Conservation (phyloP, 495 filamentous ascomycete species). For the Trichocladium antarcticum region DNA sequence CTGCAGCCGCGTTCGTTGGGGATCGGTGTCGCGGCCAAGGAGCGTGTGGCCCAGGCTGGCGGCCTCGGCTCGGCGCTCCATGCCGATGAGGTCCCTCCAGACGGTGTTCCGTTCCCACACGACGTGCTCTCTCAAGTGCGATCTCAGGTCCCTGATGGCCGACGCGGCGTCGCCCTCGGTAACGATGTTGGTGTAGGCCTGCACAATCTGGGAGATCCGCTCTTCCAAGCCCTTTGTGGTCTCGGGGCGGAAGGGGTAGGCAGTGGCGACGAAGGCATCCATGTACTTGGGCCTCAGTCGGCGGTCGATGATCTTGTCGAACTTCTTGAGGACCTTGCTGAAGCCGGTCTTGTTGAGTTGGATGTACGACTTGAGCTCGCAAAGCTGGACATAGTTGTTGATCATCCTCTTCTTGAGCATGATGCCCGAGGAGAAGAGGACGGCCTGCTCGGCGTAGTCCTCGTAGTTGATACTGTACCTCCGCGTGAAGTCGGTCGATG, state of each 20-base stretch:
- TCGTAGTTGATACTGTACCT: constrained; percentile 53
- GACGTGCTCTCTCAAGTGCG: constrained; percentile 91
- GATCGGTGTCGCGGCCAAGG: constrained; percentile 62
- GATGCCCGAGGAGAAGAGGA: constrained; percentile 68
- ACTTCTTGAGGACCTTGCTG: constrained; percentile 93
- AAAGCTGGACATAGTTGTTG: constrained; percentile 81
- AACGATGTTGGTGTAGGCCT: constrained; percentile 67
- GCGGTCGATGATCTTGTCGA: constrained; percentile 87
- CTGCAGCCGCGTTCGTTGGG: constrained; percentile 58
- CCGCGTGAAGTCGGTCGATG: constrained; percentile 34
- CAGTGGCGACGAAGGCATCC: constrained; percentile 53
- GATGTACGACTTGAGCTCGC: constrained; percentile 89
- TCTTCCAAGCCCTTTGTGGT: constrained; percentile 61
- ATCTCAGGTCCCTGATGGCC: constrained; percentile 73
- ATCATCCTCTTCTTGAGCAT: constrained; percentile 84
- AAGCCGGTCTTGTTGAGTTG: constrained; percentile 97
- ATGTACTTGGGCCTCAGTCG: constrained; percentile 67
- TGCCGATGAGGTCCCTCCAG: constrained; percentile 97
- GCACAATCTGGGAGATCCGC: constrained; percentile 60
- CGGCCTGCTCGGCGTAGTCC: constrained; percentile 62
- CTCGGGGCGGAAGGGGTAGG: constrained; percentile 61
- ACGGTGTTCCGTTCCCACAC: constrained; percentile 99
- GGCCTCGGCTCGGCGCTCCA: constrained; percentile 91
- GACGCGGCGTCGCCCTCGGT: constrained; percentile 63
- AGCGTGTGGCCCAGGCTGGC: constrained; percentile 83